phyloP scores from a whole-genome alignment of 2,329 filamentous ascomycete genomes.

The Rachicladosporium sp. region DNA sequence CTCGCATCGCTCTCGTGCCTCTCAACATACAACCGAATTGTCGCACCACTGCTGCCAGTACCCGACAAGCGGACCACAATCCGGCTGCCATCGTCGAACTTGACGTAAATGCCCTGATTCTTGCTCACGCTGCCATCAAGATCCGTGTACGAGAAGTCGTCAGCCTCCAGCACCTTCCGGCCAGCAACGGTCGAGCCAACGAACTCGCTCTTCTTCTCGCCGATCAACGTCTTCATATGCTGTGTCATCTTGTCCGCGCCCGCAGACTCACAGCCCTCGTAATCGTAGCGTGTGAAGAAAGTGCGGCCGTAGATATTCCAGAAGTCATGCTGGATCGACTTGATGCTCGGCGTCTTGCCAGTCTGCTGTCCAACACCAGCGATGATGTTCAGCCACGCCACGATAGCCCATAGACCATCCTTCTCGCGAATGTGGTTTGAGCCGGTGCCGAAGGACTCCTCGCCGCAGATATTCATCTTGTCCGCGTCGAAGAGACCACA shows the following conservation, averaged over 20 bases:
- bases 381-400: constrained; percentile 98
- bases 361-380: constrained; percentile 80
- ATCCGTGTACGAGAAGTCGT: constrained; percentile 96
- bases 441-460: constrained; percentile 95
- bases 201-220: constrained; percentile 56
- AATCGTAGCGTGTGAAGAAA: constrained; percentile 99
- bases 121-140: constrained; percentile 93
- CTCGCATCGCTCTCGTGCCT: constrained; percentile 76
- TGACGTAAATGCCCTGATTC: constrained; percentile 90
- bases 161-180: constrained; percentile 76
- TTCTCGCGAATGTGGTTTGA: constrained; percentile 99
- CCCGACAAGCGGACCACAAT: constrained; percentile 92
- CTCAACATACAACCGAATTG: constrained; percentile 94
- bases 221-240: constrained; percentile 67
- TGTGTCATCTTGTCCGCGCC: constrained; percentile 83
- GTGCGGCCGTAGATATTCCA: constrained; percentile 93
- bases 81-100: constrained; percentile 87
- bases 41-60: constrained; percentile 88
- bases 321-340: constrained; percentile 93
- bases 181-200: constrained; percentile 71
- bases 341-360: constrained; percentile 75
- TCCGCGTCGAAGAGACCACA: constrained; percentile 87
- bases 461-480: constrained; percentile 96
- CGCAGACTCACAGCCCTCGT: constrained; percentile 85
- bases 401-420: constrained; percentile 93